Percentiles rank a stretch among this genome's conserved stretches.
These are phyloP conservation scores for Colletotrichum plurivorum DNA, from an alignment of 2,329 filamentous ascomycete genomes.

Conservation along the genomic window DNA sequence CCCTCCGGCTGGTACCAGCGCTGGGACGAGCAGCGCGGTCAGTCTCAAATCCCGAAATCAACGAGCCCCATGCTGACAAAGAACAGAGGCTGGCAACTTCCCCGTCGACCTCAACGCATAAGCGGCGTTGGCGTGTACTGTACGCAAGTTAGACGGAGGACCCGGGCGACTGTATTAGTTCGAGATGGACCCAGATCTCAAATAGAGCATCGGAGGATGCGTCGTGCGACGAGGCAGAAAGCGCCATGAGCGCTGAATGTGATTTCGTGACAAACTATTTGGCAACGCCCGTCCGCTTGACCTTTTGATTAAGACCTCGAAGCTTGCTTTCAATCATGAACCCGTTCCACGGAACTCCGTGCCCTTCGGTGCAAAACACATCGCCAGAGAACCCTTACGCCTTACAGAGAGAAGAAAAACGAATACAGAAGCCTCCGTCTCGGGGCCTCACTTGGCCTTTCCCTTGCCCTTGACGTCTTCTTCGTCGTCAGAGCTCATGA, in stretches of 20 bases:
- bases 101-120: constrained; percentile 75
- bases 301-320: constrained; percentile 20
- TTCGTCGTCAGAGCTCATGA: constrained; percentile 76
- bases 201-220: constrained; percentile 41
- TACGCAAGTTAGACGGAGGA: constrained; percentile 36
- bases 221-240: constrained; percentile 34
- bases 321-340: constrained; percentile 13
- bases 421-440: background rate
- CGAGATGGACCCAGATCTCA: constrained; percentile 45
- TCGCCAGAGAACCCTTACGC: background rate
- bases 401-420: background rate
- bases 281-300: constrained; percentile 20
- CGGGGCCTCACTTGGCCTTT: constrained; percentile 14
- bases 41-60: constrained; percentile 49
- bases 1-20: constrained; percentile 92
- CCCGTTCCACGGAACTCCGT: constrained; percentile 31
- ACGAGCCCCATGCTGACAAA: constrained; percentile 31
- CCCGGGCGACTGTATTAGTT: constrained; percentile 54
- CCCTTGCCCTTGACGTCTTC: constrained; percentile 47
- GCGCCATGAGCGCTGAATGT: constrained; percentile 30
- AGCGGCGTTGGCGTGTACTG: constrained; percentile 42
- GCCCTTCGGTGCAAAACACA: constrained; percentile 18
- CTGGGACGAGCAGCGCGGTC: constrained; percentile 98
- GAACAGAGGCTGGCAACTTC: constrained; percentile 77
- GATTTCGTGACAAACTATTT: constrained; percentile 32